phyloP scores from a whole-genome alignment of 768 basidiomycete species.

The Rhizopogon vinicolor region DNA sequence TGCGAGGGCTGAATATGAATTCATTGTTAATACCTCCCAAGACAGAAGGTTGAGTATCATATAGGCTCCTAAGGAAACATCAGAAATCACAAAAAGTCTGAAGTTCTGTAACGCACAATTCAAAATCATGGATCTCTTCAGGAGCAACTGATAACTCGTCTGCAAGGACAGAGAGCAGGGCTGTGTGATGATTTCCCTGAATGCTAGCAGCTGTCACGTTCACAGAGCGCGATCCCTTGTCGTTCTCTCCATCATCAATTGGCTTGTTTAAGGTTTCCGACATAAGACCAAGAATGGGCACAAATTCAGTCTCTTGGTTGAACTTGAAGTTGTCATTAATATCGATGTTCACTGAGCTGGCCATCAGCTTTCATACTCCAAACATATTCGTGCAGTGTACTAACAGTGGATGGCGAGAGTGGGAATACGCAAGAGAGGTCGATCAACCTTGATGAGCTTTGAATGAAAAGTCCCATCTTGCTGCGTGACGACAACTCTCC shows the following conservation, averaged over 20 bases:
- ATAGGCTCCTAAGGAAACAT: constrained; percentile 54
- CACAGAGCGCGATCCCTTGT: constrained; percentile 4
- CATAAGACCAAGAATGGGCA: constrained; percentile 80
- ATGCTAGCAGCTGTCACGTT: constrained; percentile 49
- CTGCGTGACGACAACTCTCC: constrained; percentile 62
- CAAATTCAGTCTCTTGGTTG: constrained; percentile 88
- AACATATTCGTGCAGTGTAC: constrained; percentile 13
- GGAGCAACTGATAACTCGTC: constrained; percentile 69
- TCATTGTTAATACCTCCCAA: constrained; percentile 88
- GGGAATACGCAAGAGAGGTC: constrained; percentile 87
- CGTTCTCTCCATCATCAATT: neutral
- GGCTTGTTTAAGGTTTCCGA: constrained; percentile 52
- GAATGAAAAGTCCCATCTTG: constrained; percentile 57
- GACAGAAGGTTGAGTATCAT: constrained; percentile 80
- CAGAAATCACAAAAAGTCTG: neutral
- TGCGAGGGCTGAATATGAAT: constrained; percentile 86
- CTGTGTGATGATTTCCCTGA: constrained; percentile 77
- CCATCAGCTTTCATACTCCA: neutral
- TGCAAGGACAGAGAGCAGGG: constrained; percentile 68
- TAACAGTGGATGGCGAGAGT: constrained; percentile 84
- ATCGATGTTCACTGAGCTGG: constrained; percentile 57
- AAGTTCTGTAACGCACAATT: constrained; percentile 53
- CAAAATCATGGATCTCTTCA: constrained; percentile 91
- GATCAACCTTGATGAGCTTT: constrained; percentile 76
- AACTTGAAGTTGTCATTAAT: constrained; percentile 72